A percentile compares a stretch with the other conserved stretches of the same genome.
These are phyloP conservation scores for Larix kaempferi DNA, from an alignment of 75 land plant species.

Conservation along the genomic window DNA sequence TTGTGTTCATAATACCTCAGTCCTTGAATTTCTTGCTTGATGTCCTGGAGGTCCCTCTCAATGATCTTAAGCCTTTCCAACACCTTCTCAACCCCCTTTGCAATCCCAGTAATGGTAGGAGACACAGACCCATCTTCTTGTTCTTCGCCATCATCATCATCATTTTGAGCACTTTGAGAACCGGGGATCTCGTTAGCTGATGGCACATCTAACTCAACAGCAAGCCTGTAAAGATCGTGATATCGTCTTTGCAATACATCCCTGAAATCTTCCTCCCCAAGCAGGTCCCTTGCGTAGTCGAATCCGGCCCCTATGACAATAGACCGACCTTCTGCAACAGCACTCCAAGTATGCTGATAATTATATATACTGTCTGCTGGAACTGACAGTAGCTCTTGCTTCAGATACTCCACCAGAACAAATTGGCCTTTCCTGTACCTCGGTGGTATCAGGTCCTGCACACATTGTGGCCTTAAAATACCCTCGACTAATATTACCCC, in stretches of 20 bases:
- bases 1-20: constrained; percentile 67
- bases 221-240: constrained; percentile 58
- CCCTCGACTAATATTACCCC: constrained; percentile 46
- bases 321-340: constrained; percentile 31
- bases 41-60: constrained; percentile 55
- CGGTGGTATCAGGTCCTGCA: constrained; percentile 47
- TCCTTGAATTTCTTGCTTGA: constrained; percentile 75
- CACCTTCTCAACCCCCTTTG: constrained; percentile 63
- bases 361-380: constrained; percentile 65
- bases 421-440: constrained; percentile 45
- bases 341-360: constrained; percentile 67
- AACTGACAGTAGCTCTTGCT: constrained; percentile 51
- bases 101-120: constrained; percentile 54
- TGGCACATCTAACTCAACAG: constrained; percentile 46
- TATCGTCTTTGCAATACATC: constrained; percentile 63
- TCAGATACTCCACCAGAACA: constrained; percentile 44
- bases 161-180: background rate
- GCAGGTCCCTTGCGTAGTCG: constrained; percentile 62
- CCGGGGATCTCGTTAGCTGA: constrained; percentile 10
- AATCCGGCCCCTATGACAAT: constrained; percentile 30
- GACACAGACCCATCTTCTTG: constrained; percentile 25
- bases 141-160: constrained; percentile 4
- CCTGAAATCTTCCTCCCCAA: constrained; percentile 67
- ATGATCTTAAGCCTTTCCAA: constrained; percentile 53
- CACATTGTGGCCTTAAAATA: constrained; percentile 60